Conservation (phyloP, 208 protist genomes). For the Entamoeba invadens region DNA sequence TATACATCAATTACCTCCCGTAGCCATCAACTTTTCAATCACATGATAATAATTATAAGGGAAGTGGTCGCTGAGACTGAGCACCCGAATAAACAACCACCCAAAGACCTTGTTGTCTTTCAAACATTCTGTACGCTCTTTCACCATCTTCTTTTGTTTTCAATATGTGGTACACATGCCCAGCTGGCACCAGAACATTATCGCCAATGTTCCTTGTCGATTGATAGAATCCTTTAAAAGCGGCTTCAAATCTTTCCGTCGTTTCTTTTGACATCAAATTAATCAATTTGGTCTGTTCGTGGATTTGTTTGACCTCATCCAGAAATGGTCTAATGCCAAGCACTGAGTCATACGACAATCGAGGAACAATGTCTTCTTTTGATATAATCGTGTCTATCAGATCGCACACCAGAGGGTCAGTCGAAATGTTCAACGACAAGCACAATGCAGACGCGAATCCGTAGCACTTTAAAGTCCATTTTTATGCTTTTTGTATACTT, state of each 20-base stretch:
- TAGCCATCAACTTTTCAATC: too few species aligned
- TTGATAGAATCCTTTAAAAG: background rate
- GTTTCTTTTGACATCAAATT: background rate
- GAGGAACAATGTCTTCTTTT: background rate
- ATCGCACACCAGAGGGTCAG: background rate
- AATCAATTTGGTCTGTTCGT: background rate
- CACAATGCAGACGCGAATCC: background rate
- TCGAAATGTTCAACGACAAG: background rate
- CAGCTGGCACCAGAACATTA: background rate
- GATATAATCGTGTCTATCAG: background rate
- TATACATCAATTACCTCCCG: too few species aligned
- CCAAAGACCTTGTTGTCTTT: background rate
- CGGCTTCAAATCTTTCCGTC: background rate
- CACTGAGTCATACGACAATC: background rate
- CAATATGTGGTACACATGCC: background rate
- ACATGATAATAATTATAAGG: background rate
- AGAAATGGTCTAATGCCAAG: background rate
- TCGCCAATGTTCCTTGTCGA: background rate
- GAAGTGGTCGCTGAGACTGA: background rate
- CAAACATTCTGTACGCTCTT: background rate
- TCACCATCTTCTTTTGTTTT: background rate
- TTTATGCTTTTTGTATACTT: background rate
- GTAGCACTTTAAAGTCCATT: background rate
- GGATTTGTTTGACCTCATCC: background rate
- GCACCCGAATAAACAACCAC: background rate